Base-by-base conservation (phyloP, 768 basidiomycete genomes). In the Termitomyces sp. region DNA sequence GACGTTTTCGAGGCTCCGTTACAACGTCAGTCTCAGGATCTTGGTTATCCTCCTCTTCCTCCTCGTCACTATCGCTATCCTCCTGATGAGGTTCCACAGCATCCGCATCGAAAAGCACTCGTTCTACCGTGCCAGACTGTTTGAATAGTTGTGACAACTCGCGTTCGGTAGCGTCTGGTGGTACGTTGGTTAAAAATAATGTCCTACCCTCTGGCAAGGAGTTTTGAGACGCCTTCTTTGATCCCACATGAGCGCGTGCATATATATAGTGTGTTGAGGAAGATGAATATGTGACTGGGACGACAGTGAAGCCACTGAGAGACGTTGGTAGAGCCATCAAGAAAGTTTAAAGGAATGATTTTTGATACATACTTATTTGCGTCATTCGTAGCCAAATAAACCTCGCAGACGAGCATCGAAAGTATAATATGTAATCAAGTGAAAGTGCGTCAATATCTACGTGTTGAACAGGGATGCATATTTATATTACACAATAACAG, bases 121-220 rank as follows among this genome's bases (percentile, higher is more conserved):
- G 76, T 68, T 96, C 94, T 17, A 95, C 77, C 0, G 84, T 85
- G 22, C 94, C 93, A 53, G 79, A 83, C 22, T 76, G 64, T 64
- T 85, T 85, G 75, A 95, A 95, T n/a, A 97, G 74, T 11, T 81
- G 70, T 2, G 83, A 73, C 0, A 97, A 70, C 64, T 93, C 91
- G 37, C 89, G 77, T 61, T 90, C 89, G 1, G 90, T 90, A 3
- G 90, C 82, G 66, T 96, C 93, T 53, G 92, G 86, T 2, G 95
- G 93, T 5, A 95, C 72, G 63, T 98, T 97, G 53, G 89, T 90
- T 2, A 95, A 72, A 64, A 98, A 98, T 10, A 96, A 75, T 0
- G 93, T 95, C 43, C 93, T 80, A 15, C 80, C 83, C 32, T 81
- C 64, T 5, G 77, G 77, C 67, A 60, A 73, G 40, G 60, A 28